These are phyloP conservation scores for Aureobasidium mangrovei DNA, from an alignment of 2,329 filamentous ascomycete species.

Conservation along the genomic window DNA sequence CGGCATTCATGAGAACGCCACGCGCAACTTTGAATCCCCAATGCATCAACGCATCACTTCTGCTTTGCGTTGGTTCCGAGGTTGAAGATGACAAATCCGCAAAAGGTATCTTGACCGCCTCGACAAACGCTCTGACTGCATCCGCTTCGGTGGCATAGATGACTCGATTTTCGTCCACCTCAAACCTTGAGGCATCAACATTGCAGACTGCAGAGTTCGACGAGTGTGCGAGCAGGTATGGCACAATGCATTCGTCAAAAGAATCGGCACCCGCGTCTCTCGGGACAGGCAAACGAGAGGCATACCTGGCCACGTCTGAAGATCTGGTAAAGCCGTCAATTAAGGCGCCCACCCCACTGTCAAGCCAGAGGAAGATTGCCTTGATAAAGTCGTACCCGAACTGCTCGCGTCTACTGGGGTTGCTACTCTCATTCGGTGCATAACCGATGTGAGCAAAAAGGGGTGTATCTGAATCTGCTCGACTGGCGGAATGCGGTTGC, in stretches of 20 bases:
- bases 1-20: slow-evolving; percentile 50
- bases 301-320: slow-evolving; percentile 26
- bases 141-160: slow-evolving; percentile 45
- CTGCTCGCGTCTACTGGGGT: slow-evolving; percentile 35
- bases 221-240: slow-evolving; percentile 49
- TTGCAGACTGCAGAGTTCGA: slow-evolving; percentile 43
- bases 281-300: slow-evolving; percentile 40
- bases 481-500: slow-evolving; percentile 34
- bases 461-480: slow-evolving; percentile 23
- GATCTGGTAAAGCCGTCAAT: slow-evolving; percentile 48
- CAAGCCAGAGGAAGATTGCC: slow-evolving; percentile 54
- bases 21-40: slow-evolving; percentile 54
- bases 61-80: slow-evolving; percentile 30
- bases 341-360: slow-evolving; percentile 47
- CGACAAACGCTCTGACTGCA: slow-evolving; percentile 49
- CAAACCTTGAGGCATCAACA: slow-evolving; percentile 50
- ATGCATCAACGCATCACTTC: slow-evolving; percentile 38
- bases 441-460: slow-evolving; percentile 41
- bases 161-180: slow-evolving; percentile 44
- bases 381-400: slow-evolving; percentile 59
- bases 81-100: slow-evolving; percentile 38
- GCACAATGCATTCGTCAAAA: slow-evolving; percentile 49
- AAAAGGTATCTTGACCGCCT: slow-evolving; percentile 45
- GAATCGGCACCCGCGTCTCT: slow-evolving; percentile 41
- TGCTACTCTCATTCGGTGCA: slow-evolving; percentile 30